Evolutionary conservation across 2,329 filamentous ascomycete species (phyloP).

Genomic region (Hymenoscyphus occultus): DNA sequence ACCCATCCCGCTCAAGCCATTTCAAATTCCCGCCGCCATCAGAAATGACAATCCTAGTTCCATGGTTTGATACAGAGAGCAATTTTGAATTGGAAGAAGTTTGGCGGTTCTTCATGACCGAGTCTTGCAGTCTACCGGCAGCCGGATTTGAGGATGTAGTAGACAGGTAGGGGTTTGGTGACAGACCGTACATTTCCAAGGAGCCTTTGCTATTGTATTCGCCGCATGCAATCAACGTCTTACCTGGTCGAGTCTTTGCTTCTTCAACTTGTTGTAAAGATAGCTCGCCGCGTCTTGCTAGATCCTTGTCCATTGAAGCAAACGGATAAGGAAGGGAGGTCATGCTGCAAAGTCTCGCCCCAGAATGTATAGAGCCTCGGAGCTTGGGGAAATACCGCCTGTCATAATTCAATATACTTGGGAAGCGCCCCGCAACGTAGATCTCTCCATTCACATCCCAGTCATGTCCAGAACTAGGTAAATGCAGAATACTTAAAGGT

Average conservation of each 20-base stretch:
- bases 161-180: slow-evolving; percentile 32
- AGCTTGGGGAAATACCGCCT: slow-evolving; percentile 79
- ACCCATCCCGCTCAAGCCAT: slow-evolving; percentile 86
- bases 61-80: slow-evolving; percentile 77
- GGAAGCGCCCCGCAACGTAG: slow-evolving; percentile 84
- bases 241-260: slow-evolving; percentile 52
- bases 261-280: slow-evolving; percentile 52
- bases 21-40: slow-evolving; percentile 82
- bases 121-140: slow-evolving; percentile 42
- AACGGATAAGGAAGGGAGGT: slow-evolving; percentile 67
- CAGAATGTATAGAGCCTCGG: slow-evolving; percentile 76
- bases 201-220: slow-evolving; percentile 91
- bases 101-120: slow-evolving; percentile 73
- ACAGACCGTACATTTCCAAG: slow-evolving; percentile 77
- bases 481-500: slow-evolving; percentile 77
- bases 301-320: slow-evolving; percentile 58
- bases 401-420: slow-evolving; percentile 85
- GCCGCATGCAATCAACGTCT: slow-evolving; percentile 77
- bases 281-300: slow-evolving; percentile 53
- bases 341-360: slow-evolving; percentile 73
- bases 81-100: slow-evolving; percentile 78
- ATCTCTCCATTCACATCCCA: slow-evolving; percentile 63
- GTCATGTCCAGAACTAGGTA: slow-evolving; percentile 51
- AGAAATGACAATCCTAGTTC: slow-evolving; percentile 75
- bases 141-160: slow-evolving; percentile 34